A percentile compares a stretch with the other conserved stretches of the same genome.
Conservation (phyloP, 2,329 filamentous ascomycete species). For the Pezicula neosporulosa region DNA sequence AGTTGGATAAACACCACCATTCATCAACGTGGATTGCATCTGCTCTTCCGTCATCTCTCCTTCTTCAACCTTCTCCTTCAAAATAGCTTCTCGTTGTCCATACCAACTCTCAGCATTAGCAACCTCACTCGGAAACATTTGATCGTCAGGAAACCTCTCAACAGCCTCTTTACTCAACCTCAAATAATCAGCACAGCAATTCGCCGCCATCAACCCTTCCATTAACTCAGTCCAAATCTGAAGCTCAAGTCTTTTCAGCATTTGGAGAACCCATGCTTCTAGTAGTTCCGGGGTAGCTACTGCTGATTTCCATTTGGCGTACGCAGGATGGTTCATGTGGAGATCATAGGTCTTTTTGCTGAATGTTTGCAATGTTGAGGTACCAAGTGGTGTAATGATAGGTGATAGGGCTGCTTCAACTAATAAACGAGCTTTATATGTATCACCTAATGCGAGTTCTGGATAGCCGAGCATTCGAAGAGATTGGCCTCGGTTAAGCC, state of each 20-base stretch:
- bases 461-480: slow-evolving; percentile 26
- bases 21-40: slow-evolving; percentile 16
- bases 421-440: slow-evolving; percentile 28
- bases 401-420: slow-evolving; percentile 18
- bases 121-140: slow-evolving; percentile 21
- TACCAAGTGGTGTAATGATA: slow-evolving; percentile 14
- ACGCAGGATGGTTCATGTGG: slow-evolving; percentile 21
- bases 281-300: slow-evolving; percentile 20
- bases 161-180: slow-evolving; percentile 18
- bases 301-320: slow-evolving; percentile 13
- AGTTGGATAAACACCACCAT: slow-evolving; percentile 21
- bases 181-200: slow-evolving; percentile 22
- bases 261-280: slow-evolving; percentile 9
- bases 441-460: slow-evolving; percentile 27
- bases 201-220: slow-evolving; percentile 24
- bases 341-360: slow-evolving; percentile 18
- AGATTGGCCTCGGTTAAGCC: slow-evolving; percentile 21
- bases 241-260: slow-evolving; percentile 21
- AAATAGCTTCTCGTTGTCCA: slow-evolving; percentile 15
- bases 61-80: slow-evolving; percentile 11
- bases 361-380: slow-evolving; percentile 24
- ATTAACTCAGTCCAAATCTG: slow-evolving; percentile 25
- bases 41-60: slow-evolving; percentile 17
- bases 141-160: slow-evolving; percentile 21
- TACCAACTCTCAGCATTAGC: slow-evolving; percentile 21